Base-by-base conservation (phyloP, 257 asterid genomes). In the Cynanchum wilfordii region DNA sequence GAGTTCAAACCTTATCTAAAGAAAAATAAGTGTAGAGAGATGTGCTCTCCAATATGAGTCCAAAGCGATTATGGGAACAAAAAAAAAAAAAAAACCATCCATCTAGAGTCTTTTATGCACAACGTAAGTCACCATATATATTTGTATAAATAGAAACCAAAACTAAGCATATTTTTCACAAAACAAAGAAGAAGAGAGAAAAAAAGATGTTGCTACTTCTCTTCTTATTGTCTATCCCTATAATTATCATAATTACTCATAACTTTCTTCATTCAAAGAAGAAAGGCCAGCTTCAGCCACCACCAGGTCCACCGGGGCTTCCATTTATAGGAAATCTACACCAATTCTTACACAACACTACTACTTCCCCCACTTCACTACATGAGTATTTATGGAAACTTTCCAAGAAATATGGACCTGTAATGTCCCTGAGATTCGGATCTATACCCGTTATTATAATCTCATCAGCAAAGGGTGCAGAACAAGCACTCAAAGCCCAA, bases 291-390 rank as follows among this genome's bases (percentile, higher is more conserved):
- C 24, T 36, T 17, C 24, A 4, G 6, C 47, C 10, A 2, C 69
- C 69, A 33, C 69, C 69, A 36, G 50, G 50, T 16, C 69, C 69
- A 0, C 69, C 17, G 0, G 69, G 69, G 6, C 69, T 64, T 64
- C 69, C 69, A 33, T 16, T 64, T 12, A 64, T 64, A 15, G 69
- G 69, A 64, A 64, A 64, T 44, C 30, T 64, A 9, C 69, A 64
- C 13, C 69, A 64, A 19, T 51, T 51, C 50, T 36, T n/a, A 8
- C 36, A 17, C 57, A 17, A 1, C 11, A 36, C 38, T 33, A 33
- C 38, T 3, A 33, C 13, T 40, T 7, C 69, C 42, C 4, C 45
- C 24, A 33, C 38, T 33, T 33, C 38, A 33, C 69, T 15, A 17
- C 69, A 64, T 2, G 27, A 36, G 42, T 64, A 0, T 25, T 15